phyloP scores from a whole-genome alignment of 257 asterid genomes.

The Parsonsia alboflavescens region DNA sequence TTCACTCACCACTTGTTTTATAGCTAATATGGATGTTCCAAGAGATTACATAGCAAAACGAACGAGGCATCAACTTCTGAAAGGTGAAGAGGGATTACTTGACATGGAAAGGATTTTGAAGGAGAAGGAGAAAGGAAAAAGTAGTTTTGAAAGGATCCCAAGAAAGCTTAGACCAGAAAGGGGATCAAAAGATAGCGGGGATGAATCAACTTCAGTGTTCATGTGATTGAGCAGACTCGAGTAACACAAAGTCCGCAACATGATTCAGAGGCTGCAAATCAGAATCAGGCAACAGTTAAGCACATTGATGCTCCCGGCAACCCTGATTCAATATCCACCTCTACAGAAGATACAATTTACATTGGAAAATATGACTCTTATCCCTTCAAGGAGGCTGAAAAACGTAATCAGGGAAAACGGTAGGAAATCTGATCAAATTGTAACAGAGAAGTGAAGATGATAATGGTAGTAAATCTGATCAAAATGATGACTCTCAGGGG shows the following conservation, averaged over 20 bases:
- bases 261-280: no score
- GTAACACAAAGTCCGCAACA: no score
- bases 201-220: neutral
- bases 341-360: neutral
- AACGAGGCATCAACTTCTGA: slow-evolving; percentile 2
- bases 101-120: neutral
- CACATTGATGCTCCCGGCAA: neutral
- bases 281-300: neutral
- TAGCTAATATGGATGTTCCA: slow-evolving; percentile 3
- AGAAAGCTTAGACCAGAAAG: no score
- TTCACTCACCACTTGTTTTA: neutral
- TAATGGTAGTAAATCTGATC: no score
- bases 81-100: neutral
- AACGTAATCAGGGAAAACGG: no score
- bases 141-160: neutral
- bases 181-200: neutral
- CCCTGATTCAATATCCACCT: neutral
- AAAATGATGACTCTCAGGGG: no score
- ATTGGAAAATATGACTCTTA: no score
- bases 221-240: no score
- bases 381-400: no score
- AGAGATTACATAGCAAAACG: slow-evolving; percentile 1
- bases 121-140: neutral
- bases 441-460: no score
- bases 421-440: no score